Base-by-base conservation (phyloP, 306 rosid species). In the Cucurbita pepo region DNA sequence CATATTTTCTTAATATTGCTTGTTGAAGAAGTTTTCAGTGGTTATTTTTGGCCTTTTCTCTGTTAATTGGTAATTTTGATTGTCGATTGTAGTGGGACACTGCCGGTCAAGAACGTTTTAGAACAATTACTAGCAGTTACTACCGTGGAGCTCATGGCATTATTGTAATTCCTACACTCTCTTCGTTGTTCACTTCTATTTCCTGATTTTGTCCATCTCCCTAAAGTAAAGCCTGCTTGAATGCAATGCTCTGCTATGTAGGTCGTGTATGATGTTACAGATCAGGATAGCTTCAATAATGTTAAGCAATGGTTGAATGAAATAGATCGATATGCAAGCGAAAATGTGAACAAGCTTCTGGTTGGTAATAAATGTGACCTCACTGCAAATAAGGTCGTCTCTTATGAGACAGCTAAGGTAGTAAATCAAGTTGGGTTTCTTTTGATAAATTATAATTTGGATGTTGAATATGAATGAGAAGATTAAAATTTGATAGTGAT, bases 71-170 rank as follows among this genome's bases (percentile, higher is more conserved):
- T 59, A 66, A 53, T 67, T 50, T 15, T 15, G 3, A 15, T 10
- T 10, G 2, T 69, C 74, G 12, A 45, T 13, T 75, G 38, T 75
- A 88, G 94, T 88, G 94, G 94, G 94, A 88, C 82, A 88, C 94
- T 76, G 94, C 94, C 61, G 94, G 94, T 59, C 94, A 88, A 79
- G 94, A 88, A 82, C 90, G 94, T 76, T 88, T 88, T 69, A 86
- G 94, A 50, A 88, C 94, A 67, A 88, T 88, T 84, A 88, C 94
- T 67, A 88, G 94, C 85, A 88, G 94, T 81, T 88, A 88, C 89
- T 88, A 88, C 76, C 94, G 94, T 59, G 94, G 94, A 55, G 94
- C 94, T 79, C 94, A 88, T 70, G 94, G 94, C 78, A 88, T 88
- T 64, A 88, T 88, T 66, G 94, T 88, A 78, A 82, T 85, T 74